Conservation (phyloP, 306 rosid genomes). For the Rubus idaeus region DNA sequence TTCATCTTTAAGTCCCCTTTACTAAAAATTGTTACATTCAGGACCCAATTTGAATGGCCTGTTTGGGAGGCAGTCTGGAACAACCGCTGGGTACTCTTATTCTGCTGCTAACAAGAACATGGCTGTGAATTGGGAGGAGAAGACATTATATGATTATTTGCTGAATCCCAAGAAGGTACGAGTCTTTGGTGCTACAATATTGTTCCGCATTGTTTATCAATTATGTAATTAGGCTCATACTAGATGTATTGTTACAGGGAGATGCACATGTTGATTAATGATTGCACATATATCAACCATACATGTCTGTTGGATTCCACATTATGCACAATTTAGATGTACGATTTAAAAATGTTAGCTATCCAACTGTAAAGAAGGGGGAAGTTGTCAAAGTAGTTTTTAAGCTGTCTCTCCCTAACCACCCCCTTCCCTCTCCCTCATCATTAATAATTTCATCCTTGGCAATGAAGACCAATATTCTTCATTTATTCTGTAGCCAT, state of each 20-base stretch:
- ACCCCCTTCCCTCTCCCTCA: no score
- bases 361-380: background rate
- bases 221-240: background rate
- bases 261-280: background rate
- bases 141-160: constrained; percentile 83
- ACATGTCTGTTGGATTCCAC: background rate
- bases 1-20: background rate
- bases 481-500: no score
- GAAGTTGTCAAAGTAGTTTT: background rate
- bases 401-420: no score
- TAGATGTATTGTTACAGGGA: background rate
- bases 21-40: constrained; percentile 23
- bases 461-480: no score
- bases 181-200: no score
- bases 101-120: constrained; percentile 88
- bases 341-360: background rate
- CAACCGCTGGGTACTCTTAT: constrained; percentile 84
- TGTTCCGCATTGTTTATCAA: background rate
- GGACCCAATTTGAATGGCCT: constrained; percentile 90
- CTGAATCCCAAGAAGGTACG: constrained; percentile 90
- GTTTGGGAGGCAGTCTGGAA: constrained; percentile 95
- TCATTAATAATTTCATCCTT: no score
- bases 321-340: background rate
- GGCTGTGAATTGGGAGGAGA: constrained; percentile 93
- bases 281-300: background rate